Base-by-base conservation (phyloP, 306 rosid species). In the Fragaria nilgerrensis region DNA sequence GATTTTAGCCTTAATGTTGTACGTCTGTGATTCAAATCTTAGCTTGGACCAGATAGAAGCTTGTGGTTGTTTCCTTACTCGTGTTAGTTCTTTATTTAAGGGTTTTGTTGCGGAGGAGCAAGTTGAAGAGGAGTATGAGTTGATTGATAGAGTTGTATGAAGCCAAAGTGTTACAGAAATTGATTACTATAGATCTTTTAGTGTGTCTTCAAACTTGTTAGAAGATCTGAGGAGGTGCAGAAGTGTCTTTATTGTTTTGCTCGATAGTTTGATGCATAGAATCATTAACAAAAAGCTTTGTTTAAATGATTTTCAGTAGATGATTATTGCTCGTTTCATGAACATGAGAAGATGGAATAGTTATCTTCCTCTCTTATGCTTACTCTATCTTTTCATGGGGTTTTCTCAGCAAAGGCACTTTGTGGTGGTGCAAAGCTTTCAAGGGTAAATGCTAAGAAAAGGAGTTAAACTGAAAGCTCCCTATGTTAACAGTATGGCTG, bases 11-110 rank as follows among this genome's bases (percentile, higher is more conserved):
- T 96, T 2, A 94, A 85, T 83, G 84, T 86, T 92, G 88, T 84
- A 94, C 93, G 5, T 86, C 90, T 69, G 72, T 91, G 76, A 87
- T 94, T 79, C 94, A 88, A 52, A 75, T 82, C 86, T 89, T 66
- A 65, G 89, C 75, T 72, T 91, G 78, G 87, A 88, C 77, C 87
- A 87, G 73, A 94, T 94, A 97, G 91, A 82, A 85, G 84, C 82
- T 84, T 77, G 48, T 47, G 90, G 96, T 15, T 85, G 88, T 61
- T 47, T 81, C 73, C 92, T 92, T 20, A 91, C 88, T 77, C 85
- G 80, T 34, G 90, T 90, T 76, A 81, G 87, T 76, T 80, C 74
- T 61, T 70, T 92, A 56, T 75, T 92, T 32, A 86, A 85, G 58
- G 6, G 80, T 81, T 58, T 87, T 67, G 84, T 91, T 62, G 67